These are phyloP conservation scores for Strobilomyces echinocephalus DNA, from an alignment of 768 basidiomycete genomes.

Conservation along the genomic window DNA sequence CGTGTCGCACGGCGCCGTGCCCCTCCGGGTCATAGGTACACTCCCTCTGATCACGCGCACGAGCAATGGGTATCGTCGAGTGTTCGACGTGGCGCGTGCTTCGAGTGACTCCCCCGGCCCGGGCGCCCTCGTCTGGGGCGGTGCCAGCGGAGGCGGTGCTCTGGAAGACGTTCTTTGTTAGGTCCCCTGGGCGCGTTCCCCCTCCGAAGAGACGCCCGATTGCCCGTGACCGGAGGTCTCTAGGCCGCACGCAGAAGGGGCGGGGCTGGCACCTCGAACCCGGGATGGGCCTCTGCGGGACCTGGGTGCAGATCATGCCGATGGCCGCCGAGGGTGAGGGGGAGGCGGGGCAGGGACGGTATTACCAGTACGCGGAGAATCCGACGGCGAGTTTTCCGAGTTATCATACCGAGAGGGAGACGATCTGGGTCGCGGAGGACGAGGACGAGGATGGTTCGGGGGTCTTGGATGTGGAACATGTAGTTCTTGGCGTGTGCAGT, in stretches of 20 bases:
- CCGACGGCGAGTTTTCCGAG: conserved; percentile 48
- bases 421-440: not conserved
- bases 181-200: conserved; percentile 46
- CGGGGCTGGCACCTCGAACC: conserved; percentile 11
- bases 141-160: conserved; percentile 40
- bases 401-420: conserved; percentile 34
- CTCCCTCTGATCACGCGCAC: conserved; percentile 57
- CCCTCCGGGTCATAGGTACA: too few species aligned
- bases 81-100: conserved; percentile 55
- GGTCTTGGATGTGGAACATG: too few species aligned
- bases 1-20: conserved; percentile 39
- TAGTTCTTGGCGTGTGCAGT: too few species aligned
- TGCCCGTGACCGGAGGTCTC: conserved; percentile 30
- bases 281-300: conserved; percentile 34
- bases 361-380: conserved; percentile 58
- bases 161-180: conserved; percentile 37
- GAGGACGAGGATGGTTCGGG: not conserved
- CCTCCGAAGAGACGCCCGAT: conserved; percentile 33
- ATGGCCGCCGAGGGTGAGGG: conserved; percentile 5
- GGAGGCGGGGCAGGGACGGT: conserved; percentile 1
- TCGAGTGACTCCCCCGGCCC: conserved; percentile 35
- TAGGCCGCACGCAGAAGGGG: conserved; percentile 16
- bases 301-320: conserved; percentile 31
- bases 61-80: conserved; percentile 64
- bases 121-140: too few species aligned